Evolutionary conservation across 2,329 filamentous ascomycete genomes (phyloP).

Genomic region (Amphichorda felina): DNA sequence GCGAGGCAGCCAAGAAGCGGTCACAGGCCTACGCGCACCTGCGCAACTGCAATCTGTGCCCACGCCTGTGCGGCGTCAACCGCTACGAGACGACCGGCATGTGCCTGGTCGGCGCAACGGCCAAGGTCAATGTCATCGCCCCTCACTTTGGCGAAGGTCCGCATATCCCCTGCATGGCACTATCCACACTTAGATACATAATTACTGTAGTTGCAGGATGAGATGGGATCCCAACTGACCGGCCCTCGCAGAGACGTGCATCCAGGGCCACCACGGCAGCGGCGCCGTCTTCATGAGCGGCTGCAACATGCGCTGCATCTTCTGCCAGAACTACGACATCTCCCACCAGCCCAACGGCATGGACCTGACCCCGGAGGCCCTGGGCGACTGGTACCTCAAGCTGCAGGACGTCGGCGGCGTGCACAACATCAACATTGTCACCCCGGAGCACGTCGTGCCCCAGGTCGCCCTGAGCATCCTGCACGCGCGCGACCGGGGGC

Average conservation of each 20-base stretch:
- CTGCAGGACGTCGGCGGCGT: conserved; percentile 66
- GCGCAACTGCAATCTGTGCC: conserved; percentile 70
- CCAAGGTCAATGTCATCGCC: conserved; percentile 74
- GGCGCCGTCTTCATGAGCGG: conserved; percentile 75
- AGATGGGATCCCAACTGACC: too few species aligned
- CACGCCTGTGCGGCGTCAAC: conserved; percentile 66
- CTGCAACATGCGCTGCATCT: conserved; percentile 62
- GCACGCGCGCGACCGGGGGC: conserved; percentile 56
- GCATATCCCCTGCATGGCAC: too few species aligned
- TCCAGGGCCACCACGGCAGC: conserved; percentile 71
- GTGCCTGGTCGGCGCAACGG: conserved; percentile 65
- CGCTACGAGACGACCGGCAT: conserved; percentile 68
- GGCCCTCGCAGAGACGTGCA: conserved; percentile 50
- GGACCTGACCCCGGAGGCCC: conserved; percentile 64
- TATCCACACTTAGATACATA: too few species aligned
- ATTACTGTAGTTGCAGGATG: too few species aligned
- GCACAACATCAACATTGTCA: conserved; percentile 87
- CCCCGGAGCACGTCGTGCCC: conserved; percentile 76
- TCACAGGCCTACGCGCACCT: conserved; percentile 64
- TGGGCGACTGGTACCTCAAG: conserved; percentile 76
- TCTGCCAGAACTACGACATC: conserved; percentile 77
- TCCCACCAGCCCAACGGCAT: conserved; percentile 72
- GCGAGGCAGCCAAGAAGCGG: conserved; percentile 62
- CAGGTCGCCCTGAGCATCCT: conserved; percentile 71
- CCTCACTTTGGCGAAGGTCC: conserved; percentile 76